Evolutionary conservation across 2,329 filamentous ascomycete species (phyloP), one percentile per base, ranked within the genome.

Genomic region (Shiraia sp.): DNA sequence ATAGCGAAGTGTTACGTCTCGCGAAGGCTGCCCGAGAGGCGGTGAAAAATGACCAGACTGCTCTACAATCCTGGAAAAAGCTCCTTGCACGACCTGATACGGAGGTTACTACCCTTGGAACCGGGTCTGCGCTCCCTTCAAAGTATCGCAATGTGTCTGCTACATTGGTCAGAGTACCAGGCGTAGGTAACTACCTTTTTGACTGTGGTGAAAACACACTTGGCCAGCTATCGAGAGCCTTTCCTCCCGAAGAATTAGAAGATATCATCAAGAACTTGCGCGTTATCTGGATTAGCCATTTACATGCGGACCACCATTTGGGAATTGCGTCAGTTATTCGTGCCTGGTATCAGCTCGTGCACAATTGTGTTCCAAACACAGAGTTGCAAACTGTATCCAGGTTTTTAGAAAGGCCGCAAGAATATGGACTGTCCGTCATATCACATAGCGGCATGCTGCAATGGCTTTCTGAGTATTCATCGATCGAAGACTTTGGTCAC

Each of bases 271-370:
- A 76, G 45, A 84, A 95, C 49, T 76, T 99, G 30, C 86, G 85
- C 39, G 81, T 83, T 54, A 85, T 99, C 49, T 95, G 90, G 83
- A 93, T 99, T 70, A 95, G 89, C 68, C 93, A 99, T 72, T 76
- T 95, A 49, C 93, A 99, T 69, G 93, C 93, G 4, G 93, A 99
- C 71, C 93, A 99, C 70, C 93, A 97, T 63, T 79, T 99, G 14
- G 93, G 93, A 19, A 88, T 84, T 1, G 78, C 82, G n/a, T 81
- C 84, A 5, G 75, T 97, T n/a, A 82, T 97, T 60, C 85, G 81
- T 59, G 88, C 87, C 5, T 96, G 90, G 88, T 83, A 88, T 52
- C 59, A 75, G 40, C 78, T 83, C 30, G 76, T 76, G 14, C 79
- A 81, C 53, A 54, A 57, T 22, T 47, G 60, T 15, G 48, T 66